Conservation (phyloP, 345 rosid species). For the Angophora floribunda region DNA sequence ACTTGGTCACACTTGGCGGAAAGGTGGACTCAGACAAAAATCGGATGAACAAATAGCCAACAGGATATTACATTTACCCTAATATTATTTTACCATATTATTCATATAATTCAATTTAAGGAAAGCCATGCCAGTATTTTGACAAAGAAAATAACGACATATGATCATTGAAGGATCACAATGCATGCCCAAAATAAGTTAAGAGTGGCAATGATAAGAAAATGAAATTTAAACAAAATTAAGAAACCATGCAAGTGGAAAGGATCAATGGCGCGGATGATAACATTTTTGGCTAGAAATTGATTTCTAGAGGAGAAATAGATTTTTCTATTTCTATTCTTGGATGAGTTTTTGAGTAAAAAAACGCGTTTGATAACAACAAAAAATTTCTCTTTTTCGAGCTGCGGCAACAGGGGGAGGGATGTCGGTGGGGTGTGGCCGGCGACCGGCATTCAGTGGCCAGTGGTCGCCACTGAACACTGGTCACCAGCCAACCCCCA, state of each 20-base stretch:
- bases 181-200: background rate
- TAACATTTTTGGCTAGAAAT: too few species aligned
- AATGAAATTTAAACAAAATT: background rate
- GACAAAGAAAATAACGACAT: background rate
- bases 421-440: too few species aligned
- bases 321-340: too few species aligned
- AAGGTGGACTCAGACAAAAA: background rate
- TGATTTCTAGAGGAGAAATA: too few species aligned
- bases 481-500: too few species aligned
- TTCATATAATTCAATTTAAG: background rate
- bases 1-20: background rate
- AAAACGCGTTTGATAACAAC: too few species aligned
- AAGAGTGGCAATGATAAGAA: background rate
- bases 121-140: background rate
- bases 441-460: too few species aligned
- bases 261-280: background rate
- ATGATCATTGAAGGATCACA: background rate
- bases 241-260: background rate
- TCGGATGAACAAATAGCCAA: background rate
- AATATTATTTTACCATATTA: background rate
- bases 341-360: too few species aligned
- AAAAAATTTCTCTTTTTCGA: too few species aligned
- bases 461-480: too few species aligned
- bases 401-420: too few species aligned
- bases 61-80: background rate